Percentiles rank a stretch among this genome's conserved stretches.
phyloP scores from a whole-genome alignment of 768 basidiomycete species.

The Candolleomyces efflorescens region DNA sequence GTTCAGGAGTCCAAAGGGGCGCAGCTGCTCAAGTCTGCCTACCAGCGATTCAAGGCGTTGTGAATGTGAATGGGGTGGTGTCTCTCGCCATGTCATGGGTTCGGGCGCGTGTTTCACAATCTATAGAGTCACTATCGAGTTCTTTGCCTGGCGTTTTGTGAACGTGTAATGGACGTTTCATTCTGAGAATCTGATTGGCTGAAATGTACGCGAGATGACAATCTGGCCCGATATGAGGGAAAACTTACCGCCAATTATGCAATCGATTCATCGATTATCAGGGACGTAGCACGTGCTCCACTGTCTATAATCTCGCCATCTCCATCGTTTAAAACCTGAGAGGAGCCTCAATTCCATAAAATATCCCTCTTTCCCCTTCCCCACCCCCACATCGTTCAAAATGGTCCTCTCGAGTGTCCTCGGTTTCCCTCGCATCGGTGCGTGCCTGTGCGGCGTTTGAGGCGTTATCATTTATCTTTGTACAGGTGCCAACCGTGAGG shows the following conservation, averaged over 20 bases:
- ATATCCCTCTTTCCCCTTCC: constrained; percentile 13
- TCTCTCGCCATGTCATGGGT: constrained; percentile 16
- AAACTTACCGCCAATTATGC: not conserved
- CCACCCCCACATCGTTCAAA: constrained; percentile 21
- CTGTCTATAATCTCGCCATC: constrained; percentile 26
- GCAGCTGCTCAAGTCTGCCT: constrained; percentile 33
- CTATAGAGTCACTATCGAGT: not conserved
- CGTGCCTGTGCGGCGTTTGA: constrained; percentile 12
- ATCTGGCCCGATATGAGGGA: constrained; percentile 2
- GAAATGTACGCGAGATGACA: not conserved
- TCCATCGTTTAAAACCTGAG: constrained; percentile 17
- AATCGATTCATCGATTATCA: constrained; percentile 27
- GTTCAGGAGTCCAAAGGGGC: constrained; percentile 20
- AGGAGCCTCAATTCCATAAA: not conserved
- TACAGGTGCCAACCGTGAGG: constrained; percentile 86
- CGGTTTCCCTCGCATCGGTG: constrained; percentile 91
- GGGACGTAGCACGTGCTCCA: constrained; percentile 31
- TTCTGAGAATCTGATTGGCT: constrained; percentile 4
- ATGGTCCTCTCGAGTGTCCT: constrained; percentile 86
- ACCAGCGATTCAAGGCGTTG: constrained; percentile 32
- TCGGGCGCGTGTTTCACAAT: not conserved
- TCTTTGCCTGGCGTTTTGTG: not conserved
- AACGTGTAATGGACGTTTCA: not conserved
- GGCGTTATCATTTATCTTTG: constrained; percentile 3
- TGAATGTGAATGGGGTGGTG: constrained; percentile 13